Conservation (phyloP, 805 yeast genomes). For the Cyberlindnera subsufficiens region DNA sequence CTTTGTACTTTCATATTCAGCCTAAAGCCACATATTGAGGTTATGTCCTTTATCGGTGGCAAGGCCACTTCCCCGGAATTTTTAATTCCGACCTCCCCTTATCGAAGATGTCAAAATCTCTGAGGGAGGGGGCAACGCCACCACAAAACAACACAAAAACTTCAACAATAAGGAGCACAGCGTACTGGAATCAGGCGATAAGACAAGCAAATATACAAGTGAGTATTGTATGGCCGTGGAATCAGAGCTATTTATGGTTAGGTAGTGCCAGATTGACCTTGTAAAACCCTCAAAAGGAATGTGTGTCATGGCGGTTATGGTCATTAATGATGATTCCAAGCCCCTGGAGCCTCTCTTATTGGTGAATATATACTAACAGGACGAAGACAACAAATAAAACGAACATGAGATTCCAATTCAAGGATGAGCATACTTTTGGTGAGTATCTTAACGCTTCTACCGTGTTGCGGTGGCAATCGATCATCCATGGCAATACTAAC, state of each 20-base stretch:
- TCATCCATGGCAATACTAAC: constrained; percentile 1
- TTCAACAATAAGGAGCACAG: no score
- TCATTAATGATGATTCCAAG: no score
- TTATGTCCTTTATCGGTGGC: neutral
- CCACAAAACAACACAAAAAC: constrained; percentile 2
- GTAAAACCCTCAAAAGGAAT: no score
- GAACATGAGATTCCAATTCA: constrained; percentile 82
- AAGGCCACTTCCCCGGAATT: neutral
- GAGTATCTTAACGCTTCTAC: constrained; percentile 28
- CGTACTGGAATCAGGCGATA: no score
- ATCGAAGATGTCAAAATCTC: neutral
- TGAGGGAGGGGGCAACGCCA: constrained; percentile 2
- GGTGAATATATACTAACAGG: neutral
- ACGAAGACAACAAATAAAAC: neutral
- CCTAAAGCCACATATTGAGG: no score
- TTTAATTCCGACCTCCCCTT: neutral
- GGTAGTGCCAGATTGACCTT: no score
- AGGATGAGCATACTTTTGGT: constrained; percentile 94
- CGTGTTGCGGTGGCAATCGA: neutral
- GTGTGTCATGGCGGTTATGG: no score
- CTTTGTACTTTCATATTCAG: no score
- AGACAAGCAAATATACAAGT: no score
- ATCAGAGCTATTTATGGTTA: no score
- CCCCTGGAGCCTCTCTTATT: no score
- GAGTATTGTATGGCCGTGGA: no score